Percentiles rank a stretch among this genome's conserved stretches.
Evolutionary conservation across 306 rosid species (phyloP).

Genomic region (Leucaena leucocephala): DNA sequence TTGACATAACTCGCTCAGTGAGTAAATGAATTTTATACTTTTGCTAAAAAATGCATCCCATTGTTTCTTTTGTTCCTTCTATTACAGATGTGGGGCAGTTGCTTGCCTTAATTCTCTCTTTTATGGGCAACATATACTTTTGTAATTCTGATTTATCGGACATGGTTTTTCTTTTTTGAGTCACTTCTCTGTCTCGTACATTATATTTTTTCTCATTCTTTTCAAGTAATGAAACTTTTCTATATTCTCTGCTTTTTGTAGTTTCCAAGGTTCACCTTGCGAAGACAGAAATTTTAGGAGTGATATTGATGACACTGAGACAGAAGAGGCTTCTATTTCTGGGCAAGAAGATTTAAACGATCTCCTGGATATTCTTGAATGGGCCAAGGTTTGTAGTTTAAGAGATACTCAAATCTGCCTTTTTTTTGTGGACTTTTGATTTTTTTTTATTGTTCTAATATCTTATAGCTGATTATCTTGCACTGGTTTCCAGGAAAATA

Average conservation of each 20-base stretch:
- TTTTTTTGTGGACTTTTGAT: constrained; percentile 21
- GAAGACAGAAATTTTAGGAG: constrained; percentile 93
- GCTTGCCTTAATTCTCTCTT: constrained; percentile 13
- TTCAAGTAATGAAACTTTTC: constrained; percentile 25
- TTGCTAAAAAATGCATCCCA: not conserved
- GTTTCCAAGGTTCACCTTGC: constrained; percentile 96
- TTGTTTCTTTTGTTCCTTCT: not conserved
- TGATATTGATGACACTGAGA: constrained; percentile 91
- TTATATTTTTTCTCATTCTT: constrained; percentile 20
- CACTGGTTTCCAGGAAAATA: constrained; percentile 66
- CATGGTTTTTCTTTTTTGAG: constrained; percentile 8
- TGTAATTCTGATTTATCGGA: not conserved
- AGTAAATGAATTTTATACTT: not conserved
- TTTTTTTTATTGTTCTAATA: not conserved
- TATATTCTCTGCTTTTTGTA: constrained; percentile 45
- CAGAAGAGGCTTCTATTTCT: constrained; percentile 89
- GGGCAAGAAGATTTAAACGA: constrained; percentile 93
- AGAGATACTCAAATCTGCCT: constrained; percentile 15
- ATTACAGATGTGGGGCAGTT: not conserved
- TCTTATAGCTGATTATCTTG: constrained; percentile 24
- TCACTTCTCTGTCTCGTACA: constrained; percentile 7
- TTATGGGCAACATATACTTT: not conserved
- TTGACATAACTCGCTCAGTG: not conserved
- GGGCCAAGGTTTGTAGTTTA: constrained; percentile 83
- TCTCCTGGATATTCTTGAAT: constrained; percentile 82